Conservation (phyloP, 352 stramenopile genomes). For the Paralagenidium karlingii region DNA sequence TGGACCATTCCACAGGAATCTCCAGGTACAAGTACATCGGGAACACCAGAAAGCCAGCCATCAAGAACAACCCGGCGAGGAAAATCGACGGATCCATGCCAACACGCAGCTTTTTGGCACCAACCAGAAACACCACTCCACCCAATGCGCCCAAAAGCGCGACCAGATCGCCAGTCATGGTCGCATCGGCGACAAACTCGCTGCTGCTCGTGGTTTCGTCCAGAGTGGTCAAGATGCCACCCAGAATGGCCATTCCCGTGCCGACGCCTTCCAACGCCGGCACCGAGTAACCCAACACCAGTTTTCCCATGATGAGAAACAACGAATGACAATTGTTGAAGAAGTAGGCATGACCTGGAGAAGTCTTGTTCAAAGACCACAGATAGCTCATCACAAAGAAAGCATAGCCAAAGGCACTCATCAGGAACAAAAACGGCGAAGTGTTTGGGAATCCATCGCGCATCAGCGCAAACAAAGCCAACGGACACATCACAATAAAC, state of each 20-base stretch:
- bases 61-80: conserved; percentile 51
- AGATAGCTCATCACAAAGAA: conserved; percentile 77
- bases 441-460: conserved; percentile 42
- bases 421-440: conserved; percentile 47
- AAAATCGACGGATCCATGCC: conserved; percentile 55
- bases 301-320: conserved; percentile 53
- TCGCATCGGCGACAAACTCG: conserved; percentile 21
- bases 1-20: conserved; percentile 57
- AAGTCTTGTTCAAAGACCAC: conserved; percentile 63
- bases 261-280: conserved; percentile 65
- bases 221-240: conserved; percentile 56
- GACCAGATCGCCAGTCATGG: conserved; percentile 56
- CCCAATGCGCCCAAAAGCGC: conserved; percentile 57
- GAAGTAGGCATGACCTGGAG: conserved; percentile 73
- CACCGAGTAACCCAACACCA: conserved; percentile 45
- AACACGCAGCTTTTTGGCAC: conserved; percentile 50
- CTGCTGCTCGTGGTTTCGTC: conserved; percentile 20
- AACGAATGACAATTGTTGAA: conserved; percentile 84
- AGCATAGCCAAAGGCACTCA: conserved; percentile 48
- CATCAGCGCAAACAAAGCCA: conserved; percentile 33
- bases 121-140: conserved; percentile 62
- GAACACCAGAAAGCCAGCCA: conserved; percentile 53
- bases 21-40: conserved; percentile 45
- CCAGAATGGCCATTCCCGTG: conserved; percentile 64
- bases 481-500: conserved; percentile 50